These are phyloP conservation scores for Thielaviopsis euricoi DNA, from an alignment of 2,329 filamentous ascomycete species.

Conservation along the genomic window DNA sequence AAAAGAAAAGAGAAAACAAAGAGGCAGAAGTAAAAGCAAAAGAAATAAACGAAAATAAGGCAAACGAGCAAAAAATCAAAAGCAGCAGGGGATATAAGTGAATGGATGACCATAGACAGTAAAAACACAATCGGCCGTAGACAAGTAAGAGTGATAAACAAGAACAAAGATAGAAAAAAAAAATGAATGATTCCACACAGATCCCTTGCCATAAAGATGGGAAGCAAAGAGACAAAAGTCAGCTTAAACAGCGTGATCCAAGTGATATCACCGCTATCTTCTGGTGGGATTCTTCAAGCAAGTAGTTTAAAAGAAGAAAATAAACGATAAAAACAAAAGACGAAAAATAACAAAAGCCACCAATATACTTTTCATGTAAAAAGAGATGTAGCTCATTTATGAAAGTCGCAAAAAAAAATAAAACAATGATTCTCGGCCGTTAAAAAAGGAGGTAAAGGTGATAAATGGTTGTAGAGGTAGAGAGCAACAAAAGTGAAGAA, in stretches of 20 bases:
- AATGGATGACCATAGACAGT: slow-evolving; percentile 9
- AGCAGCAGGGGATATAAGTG: slow-evolving; percentile 11
- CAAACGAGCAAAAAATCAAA: slow-evolving; percentile 6
- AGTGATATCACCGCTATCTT: background rate
- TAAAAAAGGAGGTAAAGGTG: background rate
- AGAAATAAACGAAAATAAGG: background rate
- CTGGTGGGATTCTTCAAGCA: background rate
- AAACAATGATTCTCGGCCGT: background rate
- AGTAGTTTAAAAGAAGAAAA: background rate
- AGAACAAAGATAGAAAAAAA: background rate
- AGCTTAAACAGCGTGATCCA: too few species aligned
- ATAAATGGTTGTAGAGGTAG: background rate
- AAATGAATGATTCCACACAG: background rate
- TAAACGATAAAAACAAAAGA: background rate
- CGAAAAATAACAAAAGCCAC: background rate
- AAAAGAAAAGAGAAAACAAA: slow-evolving; percentile 1
- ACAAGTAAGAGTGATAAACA: slow-evolving; percentile 1
- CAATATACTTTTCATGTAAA: background rate
- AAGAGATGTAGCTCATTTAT: background rate
- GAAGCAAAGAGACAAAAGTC: too few species aligned
- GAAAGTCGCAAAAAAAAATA: background rate
- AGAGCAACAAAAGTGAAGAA: background rate
- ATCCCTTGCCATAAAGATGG: background rate
- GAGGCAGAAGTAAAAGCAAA: background rate
- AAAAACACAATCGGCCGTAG: slow-evolving; percentile 10